A percentile compares a stretch with the other conserved stretches of the same genome.
phyloP scores from a whole-genome alignment of 23 red algal species.

The Gracilaria gracilis region DNA sequence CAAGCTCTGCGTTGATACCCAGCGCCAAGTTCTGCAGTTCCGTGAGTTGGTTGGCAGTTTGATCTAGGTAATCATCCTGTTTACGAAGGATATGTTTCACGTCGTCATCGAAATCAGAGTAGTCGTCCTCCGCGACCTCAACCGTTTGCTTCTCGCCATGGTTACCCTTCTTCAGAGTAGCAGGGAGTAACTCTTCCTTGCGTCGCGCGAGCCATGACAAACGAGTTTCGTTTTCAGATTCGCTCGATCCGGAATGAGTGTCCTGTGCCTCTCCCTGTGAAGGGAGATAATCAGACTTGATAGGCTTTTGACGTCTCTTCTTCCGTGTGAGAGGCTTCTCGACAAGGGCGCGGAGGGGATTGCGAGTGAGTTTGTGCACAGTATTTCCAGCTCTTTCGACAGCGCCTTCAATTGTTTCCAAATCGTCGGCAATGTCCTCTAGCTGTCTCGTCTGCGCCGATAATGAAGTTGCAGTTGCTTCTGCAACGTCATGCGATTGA shows the following conservation, averaged over 20 bases:
- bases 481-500: constrained; percentile 10
- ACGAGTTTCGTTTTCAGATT: background rate
- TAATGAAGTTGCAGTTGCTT: background rate
- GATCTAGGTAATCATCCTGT: constrained; percentile 18
- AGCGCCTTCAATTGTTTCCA: background rate
- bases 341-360: constrained; percentile 1
- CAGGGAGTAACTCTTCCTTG: constrained; percentile 16
- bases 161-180: background rate
- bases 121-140: background rate
- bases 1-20: constrained; percentile 23
- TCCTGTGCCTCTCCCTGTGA: background rate
- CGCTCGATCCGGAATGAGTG: background rate
- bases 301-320: background rate
- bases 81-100: constrained; percentile 8
- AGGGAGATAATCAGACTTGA: background rate
- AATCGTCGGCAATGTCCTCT: constrained; percentile 11
- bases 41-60: constrained; percentile 10
- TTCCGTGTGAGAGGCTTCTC: constrained; percentile 17
- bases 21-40: constrained; percentile 19
- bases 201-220: constrained; percentile 22
- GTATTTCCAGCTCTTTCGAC: constrained; percentile 8
- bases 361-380: constrained; percentile 27
- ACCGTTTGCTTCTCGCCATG: background rate
- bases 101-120: constrained; percentile 28
- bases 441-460: constrained; percentile 26